Conservation (phyloP, 331 rosid genomes). For the Cucumis variabilis region DNA sequence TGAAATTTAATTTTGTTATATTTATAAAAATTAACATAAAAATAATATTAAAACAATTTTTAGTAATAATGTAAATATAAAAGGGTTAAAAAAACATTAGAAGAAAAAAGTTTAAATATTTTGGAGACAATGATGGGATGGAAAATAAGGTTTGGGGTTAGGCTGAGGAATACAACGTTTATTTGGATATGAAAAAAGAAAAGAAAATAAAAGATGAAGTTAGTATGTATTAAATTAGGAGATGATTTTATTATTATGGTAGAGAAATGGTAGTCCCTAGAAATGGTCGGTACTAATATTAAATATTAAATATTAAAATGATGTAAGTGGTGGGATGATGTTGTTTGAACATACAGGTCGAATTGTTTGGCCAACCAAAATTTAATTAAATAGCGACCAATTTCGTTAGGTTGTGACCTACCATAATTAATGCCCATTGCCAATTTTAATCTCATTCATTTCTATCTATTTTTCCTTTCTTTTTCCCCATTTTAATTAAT, state of each 20-base stretch:
- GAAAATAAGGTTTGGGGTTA: background rate
- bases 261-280: background rate
- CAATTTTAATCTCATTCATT: slow-evolving; percentile 18
- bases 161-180: background rate
- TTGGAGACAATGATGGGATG: background rate
- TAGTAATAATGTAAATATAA: too few species aligned
- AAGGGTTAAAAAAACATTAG: too few species aligned
- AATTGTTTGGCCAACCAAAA: slow-evolving; percentile 66
- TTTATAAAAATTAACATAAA: too few species aligned
- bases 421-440: slow-evolving; percentile 76
- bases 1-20: too few species aligned
- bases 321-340: slow-evolving; percentile 54
- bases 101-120: background rate
- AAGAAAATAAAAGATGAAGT: too few species aligned
- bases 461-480: background rate
- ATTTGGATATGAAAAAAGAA: background rate
- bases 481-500: background rate
- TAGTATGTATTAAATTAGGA: background rate
- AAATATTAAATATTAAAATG: background rate
- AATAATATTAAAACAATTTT: too few species aligned
- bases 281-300: slow-evolving; percentile 19
- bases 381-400: slow-evolving; percentile 66
- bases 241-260: background rate
- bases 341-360: slow-evolving; percentile 63
- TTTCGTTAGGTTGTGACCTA: slow-evolving; percentile 88